Conservation (phyloP, 495 filamentous ascomycete species). For the Cenococcum geophilum region DNA sequence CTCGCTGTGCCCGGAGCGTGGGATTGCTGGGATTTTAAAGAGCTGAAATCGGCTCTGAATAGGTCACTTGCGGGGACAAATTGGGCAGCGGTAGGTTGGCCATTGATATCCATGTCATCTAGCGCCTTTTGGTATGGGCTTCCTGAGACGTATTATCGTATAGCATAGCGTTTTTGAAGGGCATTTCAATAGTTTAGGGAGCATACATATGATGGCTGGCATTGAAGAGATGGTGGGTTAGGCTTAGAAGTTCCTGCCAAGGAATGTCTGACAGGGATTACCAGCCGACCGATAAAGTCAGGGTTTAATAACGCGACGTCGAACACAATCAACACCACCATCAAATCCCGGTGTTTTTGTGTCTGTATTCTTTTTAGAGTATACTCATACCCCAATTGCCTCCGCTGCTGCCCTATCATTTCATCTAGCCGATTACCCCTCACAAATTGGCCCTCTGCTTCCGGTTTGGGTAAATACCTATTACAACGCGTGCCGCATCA, state of each 20-base stretch:
- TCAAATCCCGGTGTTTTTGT: not conserved
- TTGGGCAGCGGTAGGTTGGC: no score
- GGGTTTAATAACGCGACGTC: not conserved
- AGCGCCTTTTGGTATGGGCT: no score
- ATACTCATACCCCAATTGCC: not conserved
- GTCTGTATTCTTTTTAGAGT: not conserved
- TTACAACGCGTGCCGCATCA: conserved; percentile 20
- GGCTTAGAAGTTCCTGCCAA: not conserved
- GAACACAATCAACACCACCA: conserved; percentile 4
- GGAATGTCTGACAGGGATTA: not conserved
- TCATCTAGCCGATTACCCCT: not conserved
- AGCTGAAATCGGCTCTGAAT: no score
- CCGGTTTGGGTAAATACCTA: not conserved
- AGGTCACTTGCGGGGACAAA: no score
- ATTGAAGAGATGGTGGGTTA: not conserved
- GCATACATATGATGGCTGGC: no score
- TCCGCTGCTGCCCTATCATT: not conserved
- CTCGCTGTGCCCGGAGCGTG: no score
- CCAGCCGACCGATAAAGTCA: not conserved
- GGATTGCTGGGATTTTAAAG: no score
- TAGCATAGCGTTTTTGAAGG: no score
- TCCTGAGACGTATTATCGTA: no score
- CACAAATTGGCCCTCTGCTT: not conserved
- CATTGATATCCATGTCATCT: no score
- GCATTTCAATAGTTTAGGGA: no score